Percentiles rank a stretch among this genome's conserved stretches.
phyloP scores from a whole-genome alignment of 768 basidiomycete genomes.

The Lactifluus pinguis region DNA sequence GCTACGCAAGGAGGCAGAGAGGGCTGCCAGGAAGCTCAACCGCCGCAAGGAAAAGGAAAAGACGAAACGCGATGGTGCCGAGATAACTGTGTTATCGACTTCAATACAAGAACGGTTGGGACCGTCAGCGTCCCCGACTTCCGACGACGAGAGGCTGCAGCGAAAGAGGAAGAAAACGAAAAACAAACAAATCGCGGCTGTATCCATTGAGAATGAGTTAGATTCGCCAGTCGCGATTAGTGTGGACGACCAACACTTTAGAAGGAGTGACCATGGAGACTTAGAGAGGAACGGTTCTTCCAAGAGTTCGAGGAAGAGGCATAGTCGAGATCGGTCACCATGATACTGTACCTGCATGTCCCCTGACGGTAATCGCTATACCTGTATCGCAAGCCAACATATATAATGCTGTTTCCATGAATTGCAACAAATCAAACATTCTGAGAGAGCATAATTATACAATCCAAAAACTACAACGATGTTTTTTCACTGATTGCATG shows the following conservation, averaged over 20 bases:
- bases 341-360: not conserved
- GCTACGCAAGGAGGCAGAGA: constrained; percentile 18
- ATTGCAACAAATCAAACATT: constrained; percentile 11
- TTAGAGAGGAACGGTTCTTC: not conserved
- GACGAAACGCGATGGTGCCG: not conserved
- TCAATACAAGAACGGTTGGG: not conserved
- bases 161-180: constrained; percentile 12
- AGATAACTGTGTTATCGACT: not conserved
- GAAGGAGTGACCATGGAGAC: not conserved
- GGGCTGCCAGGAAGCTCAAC: constrained; percentile 5
- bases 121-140: not conserved
- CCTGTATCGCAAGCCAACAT: not conserved
- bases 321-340: not conserved
- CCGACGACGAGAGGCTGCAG: not conserved
- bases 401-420: not conserved
- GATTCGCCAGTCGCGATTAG: not conserved
- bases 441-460: constrained; percentile 15
- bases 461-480: constrained; percentile 15
- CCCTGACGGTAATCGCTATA: not conserved
- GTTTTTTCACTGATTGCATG: constrained; percentile 12
- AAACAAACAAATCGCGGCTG: constrained; percentile 6
- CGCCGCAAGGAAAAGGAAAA: constrained; percentile 10
- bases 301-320: constrained; percentile 3
- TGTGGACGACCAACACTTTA: not conserved
- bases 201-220: not conserved